phyloP scores from a whole-genome alignment of 768 basidiomycete species.

The Termitomyces sp. region DNA sequence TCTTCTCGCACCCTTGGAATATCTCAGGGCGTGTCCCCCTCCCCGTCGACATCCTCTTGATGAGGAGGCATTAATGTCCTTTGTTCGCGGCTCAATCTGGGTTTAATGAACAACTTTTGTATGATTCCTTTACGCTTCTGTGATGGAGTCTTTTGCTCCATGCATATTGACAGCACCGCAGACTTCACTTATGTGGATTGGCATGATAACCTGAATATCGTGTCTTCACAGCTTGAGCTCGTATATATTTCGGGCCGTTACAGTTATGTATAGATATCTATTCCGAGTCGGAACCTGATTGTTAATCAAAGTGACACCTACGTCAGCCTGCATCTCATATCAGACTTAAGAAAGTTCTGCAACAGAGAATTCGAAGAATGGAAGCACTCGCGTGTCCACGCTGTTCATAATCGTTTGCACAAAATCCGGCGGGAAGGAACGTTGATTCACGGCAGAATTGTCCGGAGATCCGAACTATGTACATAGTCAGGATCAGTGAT shows the following conservation, averaged over 20 bases:
- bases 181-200: not conserved
- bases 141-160: not conserved
- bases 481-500: not conserved
- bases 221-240: not conserved
- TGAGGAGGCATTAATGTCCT: constrained; percentile 63
- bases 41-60: constrained; percentile 65
- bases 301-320: not conserved
- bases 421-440: not conserved
- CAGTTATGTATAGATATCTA: not conserved
- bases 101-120: not conserved
- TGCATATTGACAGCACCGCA: not conserved
- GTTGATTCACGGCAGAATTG: not conserved
- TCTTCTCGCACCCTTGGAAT: constrained; percentile 57
- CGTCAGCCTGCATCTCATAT: not conserved
- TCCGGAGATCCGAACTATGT: not conserved
- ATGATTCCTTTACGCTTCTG: not conserved
- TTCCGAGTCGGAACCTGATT: not conserved
- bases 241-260: not conserved
- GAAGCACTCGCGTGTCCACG: not conserved
- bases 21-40: constrained; percentile 54
- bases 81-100: constrained; percentile 24
- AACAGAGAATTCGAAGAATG: not conserved
- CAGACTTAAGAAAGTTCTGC: not conserved
- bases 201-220: not conserved
- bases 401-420: not conserved